Base-by-base conservation (phyloP, 202 grass and related monocot genomes). In the Panicum hallii region DNA sequence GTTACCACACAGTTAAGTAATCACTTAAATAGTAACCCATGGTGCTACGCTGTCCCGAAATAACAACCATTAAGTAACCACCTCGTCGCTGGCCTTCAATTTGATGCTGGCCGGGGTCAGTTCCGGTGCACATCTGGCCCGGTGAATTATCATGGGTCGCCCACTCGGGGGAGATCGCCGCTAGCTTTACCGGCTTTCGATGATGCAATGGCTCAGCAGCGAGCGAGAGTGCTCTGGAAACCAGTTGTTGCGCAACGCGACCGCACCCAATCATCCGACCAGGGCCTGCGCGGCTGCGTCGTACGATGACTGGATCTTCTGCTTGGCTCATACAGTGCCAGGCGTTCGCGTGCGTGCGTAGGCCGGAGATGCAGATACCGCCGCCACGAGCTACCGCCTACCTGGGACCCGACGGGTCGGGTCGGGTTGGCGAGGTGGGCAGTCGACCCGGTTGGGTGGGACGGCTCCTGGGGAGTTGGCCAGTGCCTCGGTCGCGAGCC, bases 81-180 rank as follows among this genome's bases (percentile, higher is more conserved):
- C 79, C 56, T 53, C 2, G 13, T 52, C 2, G 13, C 14, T 36
- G 26, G 23, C 46, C 44, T 49, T 70, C 43, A 5, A 69, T 72
- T 63, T 8, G 62, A 15, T 34, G 17, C 9, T 28, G 22, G 57
- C 22, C 28, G 32, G 32, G 62, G 42, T 67, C 61, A 34, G 85
- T 87, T 87, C 20, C 78, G 52, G 79, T 61, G 69, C 74, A 9
- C 61, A 34, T 62, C 78, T 67, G 48, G 48, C 78, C 63, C 11
- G 49, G 71, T 75, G 61, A 67, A 5, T 5, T 34, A 47, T 38
- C 32, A 32, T 68, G 50, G 34, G 7, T 47, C 41, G 41, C 77
- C 47, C 70, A 75, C 78, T 87, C 12, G 12, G 19, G 19, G 10
- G 38, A 55, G 19, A 12, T 46, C 42, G 44, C 60, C 2, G 11